Evolutionary conservation across 177 flowering plant species (phyloP).

Genomic region (Vitis hybrid): DNA sequence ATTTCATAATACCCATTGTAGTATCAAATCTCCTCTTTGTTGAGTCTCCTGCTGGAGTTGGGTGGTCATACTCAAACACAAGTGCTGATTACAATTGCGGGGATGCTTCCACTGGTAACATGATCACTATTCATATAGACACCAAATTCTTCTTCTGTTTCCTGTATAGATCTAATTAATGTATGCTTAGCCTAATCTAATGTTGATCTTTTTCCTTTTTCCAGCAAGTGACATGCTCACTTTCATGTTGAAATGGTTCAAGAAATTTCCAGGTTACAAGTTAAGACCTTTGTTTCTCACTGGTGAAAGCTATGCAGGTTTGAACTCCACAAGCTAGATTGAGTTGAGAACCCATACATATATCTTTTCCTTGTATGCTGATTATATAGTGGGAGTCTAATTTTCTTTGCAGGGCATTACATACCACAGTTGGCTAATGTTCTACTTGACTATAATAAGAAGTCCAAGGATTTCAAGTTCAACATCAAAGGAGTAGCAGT

Average conservation of each 20-base stretch:
- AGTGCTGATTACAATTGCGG: conserved; percentile 70
- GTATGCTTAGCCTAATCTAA: background rate
- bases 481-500: conserved; percentile 89
- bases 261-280: conserved; percentile 75
- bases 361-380: background rate
- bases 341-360: background rate
- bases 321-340: too few species aligned
- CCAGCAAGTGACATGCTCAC: conserved; percentile 77
- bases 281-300: conserved; percentile 73
- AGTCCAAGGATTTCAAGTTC: conserved; percentile 72
- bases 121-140: background rate
- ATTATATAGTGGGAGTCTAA: too few species aligned
- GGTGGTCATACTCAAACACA: conserved; percentile 97
- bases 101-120: conserved; percentile 70
- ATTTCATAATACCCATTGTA: conserved; percentile 19
- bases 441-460: conserved; percentile 67
- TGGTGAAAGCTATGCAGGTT: conserved; percentile 99
- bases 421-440: conserved; percentile 83
- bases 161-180: background rate
- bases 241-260: conserved; percentile 71
- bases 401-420: conserved; percentile 58
- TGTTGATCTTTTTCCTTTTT: conserved; percentile 4
- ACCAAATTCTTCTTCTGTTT: background rate
- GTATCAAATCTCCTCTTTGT: conserved; percentile 90
- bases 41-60: conserved; percentile 99